Percentiles rank a stretch among this genome's conserved stretches.
Evolutionary conservation across 176 grass and related monocot genomes (phyloP).

Genomic region (Sorghum bicolor): DNA sequence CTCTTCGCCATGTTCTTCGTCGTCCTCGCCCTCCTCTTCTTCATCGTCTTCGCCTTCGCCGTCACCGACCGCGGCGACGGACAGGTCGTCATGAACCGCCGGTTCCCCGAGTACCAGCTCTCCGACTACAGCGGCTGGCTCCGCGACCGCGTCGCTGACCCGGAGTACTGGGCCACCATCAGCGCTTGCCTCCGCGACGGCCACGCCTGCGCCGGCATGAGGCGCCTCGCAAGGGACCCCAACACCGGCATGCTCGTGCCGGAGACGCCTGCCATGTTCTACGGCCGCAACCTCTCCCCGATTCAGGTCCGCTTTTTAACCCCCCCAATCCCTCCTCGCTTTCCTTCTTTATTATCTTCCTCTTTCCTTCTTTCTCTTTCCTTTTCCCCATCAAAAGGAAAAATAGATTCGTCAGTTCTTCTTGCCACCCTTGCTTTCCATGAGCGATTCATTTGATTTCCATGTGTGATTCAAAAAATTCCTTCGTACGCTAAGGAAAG

Average conservation of each 20-base stretch:
- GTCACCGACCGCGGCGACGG: conserved; percentile 89
- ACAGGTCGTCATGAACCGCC: conserved; percentile 69
- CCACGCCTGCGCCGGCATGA: conserved; percentile 54
- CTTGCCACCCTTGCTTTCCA: conserved; percentile 10
- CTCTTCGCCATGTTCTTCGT: conserved; percentile 99
- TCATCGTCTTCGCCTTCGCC: conserved; percentile 95
- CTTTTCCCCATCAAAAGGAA: background rate
- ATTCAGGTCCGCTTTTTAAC: conserved; percentile 51
- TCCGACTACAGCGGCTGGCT: conserved; percentile 83
- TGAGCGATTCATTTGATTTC: conserved; percentile 1
- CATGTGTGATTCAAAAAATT: background rate
- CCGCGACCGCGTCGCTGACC: conserved; percentile 59
- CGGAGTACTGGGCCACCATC: conserved; percentile 74
- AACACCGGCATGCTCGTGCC: conserved; percentile 56
- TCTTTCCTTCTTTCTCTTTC: background rate
- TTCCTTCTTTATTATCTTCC: background rate
- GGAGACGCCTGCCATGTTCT: conserved; percentile 55
- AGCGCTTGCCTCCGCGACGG: conserved; percentile 63
- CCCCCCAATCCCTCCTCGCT: background rate
- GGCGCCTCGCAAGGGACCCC: conserved; percentile 21
- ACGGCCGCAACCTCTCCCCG: conserved; percentile 64
- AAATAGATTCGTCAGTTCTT: conserved; percentile 11
- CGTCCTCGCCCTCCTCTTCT: conserved; percentile 81
- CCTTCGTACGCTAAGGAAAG: background rate
- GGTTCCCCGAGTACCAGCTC: conserved; percentile 91